These are phyloP conservation scores for Irpex sp. DNA, from an alignment of 1,284 basidiomycete genomes.

Conservation along the genomic window DNA sequence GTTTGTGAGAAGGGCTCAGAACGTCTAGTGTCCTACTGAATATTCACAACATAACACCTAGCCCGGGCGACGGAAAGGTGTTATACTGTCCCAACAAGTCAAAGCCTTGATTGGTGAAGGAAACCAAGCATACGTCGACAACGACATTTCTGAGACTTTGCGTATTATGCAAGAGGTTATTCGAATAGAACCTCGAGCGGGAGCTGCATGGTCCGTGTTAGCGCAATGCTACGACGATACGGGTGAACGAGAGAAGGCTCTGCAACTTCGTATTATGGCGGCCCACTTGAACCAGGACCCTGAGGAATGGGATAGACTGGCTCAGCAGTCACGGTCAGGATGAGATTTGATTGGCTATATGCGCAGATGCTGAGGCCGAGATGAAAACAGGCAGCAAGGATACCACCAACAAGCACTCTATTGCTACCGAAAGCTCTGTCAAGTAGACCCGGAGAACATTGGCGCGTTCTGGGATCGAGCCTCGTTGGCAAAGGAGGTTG, in stretches of 20 bases:
- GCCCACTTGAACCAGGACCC: slow-evolving; percentile 83
- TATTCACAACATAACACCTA: slow-evolving; percentile 10
- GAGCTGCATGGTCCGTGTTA: slow-evolving; percentile 82
- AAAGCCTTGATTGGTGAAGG: slow-evolving; percentile 78
- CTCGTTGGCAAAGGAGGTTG: slow-evolving; percentile 71
- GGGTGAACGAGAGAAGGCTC: slow-evolving; percentile 61
- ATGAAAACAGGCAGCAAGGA: slow-evolving; percentile 44
- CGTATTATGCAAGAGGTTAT: slow-evolving; percentile 88
- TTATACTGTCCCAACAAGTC: slow-evolving; percentile 78
- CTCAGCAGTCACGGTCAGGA: slow-evolving; percentile 63
- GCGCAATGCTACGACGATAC: slow-evolving; percentile 75
- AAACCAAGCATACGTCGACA: slow-evolving; percentile 82
- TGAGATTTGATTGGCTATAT: not conserved
- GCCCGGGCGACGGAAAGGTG: slow-evolving; percentile 38
- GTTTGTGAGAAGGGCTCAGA: slow-evolving; percentile 24
- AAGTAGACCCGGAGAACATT: slow-evolving; percentile 75
- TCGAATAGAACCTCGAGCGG: slow-evolving; percentile 84
- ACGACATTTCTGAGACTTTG: slow-evolving; percentile 64
- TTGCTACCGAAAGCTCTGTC: slow-evolving; percentile 83
- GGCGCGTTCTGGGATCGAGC: slow-evolving; percentile 91
- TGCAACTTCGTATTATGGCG: slow-evolving; percentile 86
- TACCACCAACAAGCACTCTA: slow-evolving; percentile 86
- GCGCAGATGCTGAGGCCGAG: too few relatives aligned
- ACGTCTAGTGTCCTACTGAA: not conserved
- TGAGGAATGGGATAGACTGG: slow-evolving; percentile 86